Evolutionary conservation across 75 land plant genomes (phyloP), one percentile per base, ranked within the genome.

Genomic region (Pinus albicaulis): DNA sequence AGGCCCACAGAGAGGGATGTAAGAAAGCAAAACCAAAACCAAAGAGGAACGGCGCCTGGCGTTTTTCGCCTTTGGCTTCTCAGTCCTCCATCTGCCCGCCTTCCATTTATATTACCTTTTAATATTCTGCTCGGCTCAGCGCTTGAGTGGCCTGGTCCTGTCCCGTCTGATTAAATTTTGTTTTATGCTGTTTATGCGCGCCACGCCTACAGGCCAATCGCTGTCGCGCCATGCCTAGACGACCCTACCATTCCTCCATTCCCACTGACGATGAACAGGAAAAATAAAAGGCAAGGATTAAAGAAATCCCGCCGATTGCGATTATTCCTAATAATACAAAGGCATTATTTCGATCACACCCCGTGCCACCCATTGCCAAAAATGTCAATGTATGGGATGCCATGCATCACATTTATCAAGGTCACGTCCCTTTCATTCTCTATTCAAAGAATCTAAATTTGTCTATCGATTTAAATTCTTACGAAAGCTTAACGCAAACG

Each of bases 141-240:
- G 12, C 2, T 48, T 48, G 1, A 48, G 53, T 48, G 53, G 13
- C 12, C 53, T 48, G 53, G 53, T 64, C 31, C 68, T 11, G 53
- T 48, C 53, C 53, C 2, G 13, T 10, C 53, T 48, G 36, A 64
- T 64, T 64, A 64, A 48, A 48, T 48, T 48, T 64, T 16, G 36
- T 64, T 64, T 64, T 26, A 17, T 64, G 31, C 48, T 41, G 71
- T 68, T 68, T 68, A 36, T 68, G 71, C 71, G 71, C 71, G 48
- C 71, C 71, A 68, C 71, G 53, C 71, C 71, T 68, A 44, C 53
- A 22, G 41, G 3, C n/a, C 17, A 10, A 23, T 68, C 71, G 52
- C 71, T 34, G 41, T 68, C 71, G n/a, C 22, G 11, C 71, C 52
- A 41, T 68, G 8, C n/a, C 36, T 41, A 22, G 36, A 68, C 71